These are phyloP conservation scores for Hansenula lynferdii DNA, from an alignment of 1,139 yeast genomes.

Conservation along the genomic window DNA sequence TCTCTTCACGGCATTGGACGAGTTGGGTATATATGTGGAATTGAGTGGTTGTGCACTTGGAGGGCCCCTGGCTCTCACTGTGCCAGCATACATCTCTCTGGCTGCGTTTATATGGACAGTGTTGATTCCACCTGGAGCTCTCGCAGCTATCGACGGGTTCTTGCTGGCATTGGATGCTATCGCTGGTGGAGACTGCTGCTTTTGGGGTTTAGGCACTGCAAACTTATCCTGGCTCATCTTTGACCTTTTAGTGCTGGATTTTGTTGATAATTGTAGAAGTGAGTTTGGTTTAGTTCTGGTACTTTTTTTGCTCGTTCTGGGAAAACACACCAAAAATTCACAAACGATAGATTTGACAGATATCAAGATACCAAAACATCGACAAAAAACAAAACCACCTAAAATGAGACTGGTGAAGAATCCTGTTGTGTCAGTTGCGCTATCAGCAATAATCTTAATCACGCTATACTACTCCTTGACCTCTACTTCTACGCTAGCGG, in stretches of 20 bases:
- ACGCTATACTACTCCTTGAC: constrained; percentile 15
- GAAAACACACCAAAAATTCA: too few relatives aligned
- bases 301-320: too few relatives aligned
- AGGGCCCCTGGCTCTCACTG: constrained; percentile 26
- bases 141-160: background rate
- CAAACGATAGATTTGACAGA: background rate
- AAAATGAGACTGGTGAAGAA: constrained; percentile 9
- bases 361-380: background rate
- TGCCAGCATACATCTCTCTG: constrained; percentile 49
- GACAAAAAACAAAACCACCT: too few relatives aligned
- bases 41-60: constrained; percentile 34
- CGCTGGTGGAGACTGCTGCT: too few relatives aligned
- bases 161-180: too few relatives aligned
- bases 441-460: constrained; percentile 6
- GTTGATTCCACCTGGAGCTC: constrained; percentile 34
- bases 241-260: background rate
- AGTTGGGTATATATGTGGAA: constrained; percentile 16
- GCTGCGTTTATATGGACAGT: constrained; percentile 60
- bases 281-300: background rate
- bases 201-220: background rate
- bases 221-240: background rate
- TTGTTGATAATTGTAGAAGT: background rate
- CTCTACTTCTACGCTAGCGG: constrained; percentile 14
- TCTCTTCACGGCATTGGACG: constrained; percentile 3
- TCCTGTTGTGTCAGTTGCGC: constrained; percentile 8